A percentile compares a stretch with the other conserved stretches of the same genome.
phyloP scores from a whole-genome alignment of 306 rosid species.

The Sesbania bispinosa region DNA sequence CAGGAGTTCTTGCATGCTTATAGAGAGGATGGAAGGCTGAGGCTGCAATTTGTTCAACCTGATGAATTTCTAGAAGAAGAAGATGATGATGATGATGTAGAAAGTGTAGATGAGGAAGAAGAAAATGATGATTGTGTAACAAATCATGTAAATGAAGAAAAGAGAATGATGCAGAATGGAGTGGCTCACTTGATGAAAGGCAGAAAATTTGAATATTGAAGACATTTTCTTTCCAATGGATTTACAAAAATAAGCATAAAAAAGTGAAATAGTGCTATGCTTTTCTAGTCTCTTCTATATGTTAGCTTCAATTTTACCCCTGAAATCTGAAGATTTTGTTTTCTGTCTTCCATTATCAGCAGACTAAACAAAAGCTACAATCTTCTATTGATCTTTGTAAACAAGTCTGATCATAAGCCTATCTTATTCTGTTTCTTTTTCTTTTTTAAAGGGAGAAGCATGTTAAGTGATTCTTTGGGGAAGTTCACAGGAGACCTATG shows the following conservation, averaged over 20 bases:
- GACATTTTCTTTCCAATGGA: no score
- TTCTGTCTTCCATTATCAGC: no score
- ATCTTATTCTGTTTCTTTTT: neutral
- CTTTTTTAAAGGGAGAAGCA: neutral
- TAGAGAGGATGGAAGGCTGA: conserved; percentile 86
- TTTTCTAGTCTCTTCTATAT: no score
- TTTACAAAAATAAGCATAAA: no score
- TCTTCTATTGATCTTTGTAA: no score
- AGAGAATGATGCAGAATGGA: conserved; percentile 12
- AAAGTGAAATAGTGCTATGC: no score
- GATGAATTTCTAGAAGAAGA: conserved; percentile 37
- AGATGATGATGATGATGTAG: neutral
- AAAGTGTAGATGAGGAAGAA: neutral
- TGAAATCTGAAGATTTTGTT: no score
- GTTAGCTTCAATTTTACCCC: no score
- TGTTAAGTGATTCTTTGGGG: no score
- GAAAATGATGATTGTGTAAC: conserved; percentile 2
- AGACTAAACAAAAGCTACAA: no score
- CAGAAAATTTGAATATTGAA: neutral
- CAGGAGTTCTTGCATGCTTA: conserved; percentile 72
- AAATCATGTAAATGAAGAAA: conserved; percentile 26
- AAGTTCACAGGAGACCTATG: conserved; percentile 11
- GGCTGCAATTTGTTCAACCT: conserved; percentile 62
- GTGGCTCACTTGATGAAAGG: conserved; percentile 5
- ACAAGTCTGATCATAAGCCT: no score